Evolutionary conservation across 176 grass and related monocot genomes (phyloP).

Genomic region (Puccinellia tenuiflora): DNA sequence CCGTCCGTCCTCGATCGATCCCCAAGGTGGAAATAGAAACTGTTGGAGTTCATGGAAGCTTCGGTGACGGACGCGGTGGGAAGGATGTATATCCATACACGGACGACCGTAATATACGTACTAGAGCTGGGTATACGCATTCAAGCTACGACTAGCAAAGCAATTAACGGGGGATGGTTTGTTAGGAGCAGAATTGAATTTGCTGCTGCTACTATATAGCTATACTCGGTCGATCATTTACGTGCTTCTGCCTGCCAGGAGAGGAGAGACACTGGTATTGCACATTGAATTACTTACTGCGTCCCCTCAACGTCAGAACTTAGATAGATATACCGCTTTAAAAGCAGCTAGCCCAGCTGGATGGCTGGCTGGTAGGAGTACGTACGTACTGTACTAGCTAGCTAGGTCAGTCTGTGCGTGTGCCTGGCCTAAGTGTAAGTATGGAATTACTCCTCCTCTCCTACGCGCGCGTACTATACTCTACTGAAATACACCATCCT

Average conservation of each 20-base stretch:
- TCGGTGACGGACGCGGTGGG: background rate
- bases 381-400: background rate
- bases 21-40: background rate
- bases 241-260: background rate
- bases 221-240: constrained; percentile 13
- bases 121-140: background rate
- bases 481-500: background rate
- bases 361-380: background rate
- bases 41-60: constrained; percentile 11
- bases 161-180: background rate
- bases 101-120: background rate
- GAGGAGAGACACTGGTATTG: background rate
- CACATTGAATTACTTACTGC: constrained; percentile 31
- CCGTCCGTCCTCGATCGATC: background rate
- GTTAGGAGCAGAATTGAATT: constrained; percentile 18
- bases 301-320: constrained; percentile 21
- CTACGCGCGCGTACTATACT: no score
- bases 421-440: background rate
- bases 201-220: background rate
- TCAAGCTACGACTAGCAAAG: background rate
- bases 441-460: constrained; percentile 9
- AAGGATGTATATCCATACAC: background rate
- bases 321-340: constrained; percentile 21
- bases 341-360: constrained; percentile 19
- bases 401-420: constrained; percentile 17